Percentiles rank a stretch among this genome's conserved stretches.
phyloP scores from a whole-genome alignment of 2,329 filamentous ascomycete genomes.

The Colletotrichum shisoi region DNA sequence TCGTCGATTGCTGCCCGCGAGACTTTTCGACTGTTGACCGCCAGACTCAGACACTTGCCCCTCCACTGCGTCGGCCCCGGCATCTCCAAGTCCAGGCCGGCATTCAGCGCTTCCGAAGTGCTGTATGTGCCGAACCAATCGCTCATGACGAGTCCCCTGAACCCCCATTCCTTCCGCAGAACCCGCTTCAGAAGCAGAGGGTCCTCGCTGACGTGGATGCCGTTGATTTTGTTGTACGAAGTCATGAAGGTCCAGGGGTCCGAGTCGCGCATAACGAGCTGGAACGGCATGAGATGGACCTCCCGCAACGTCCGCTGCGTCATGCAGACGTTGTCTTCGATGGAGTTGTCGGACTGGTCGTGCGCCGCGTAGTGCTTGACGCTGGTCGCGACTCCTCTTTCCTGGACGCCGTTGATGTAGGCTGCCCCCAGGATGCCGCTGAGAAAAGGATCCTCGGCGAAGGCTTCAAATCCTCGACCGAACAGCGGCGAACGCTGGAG shows the following conservation, averaged over 20 bases:
- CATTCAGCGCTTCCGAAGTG: constrained; percentile 58
- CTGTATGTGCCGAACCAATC: constrained; percentile 67
- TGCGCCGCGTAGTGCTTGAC: constrained; percentile 57
- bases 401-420: constrained; percentile 56
- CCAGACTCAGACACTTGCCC: constrained; percentile 33
- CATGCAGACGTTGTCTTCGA: constrained; percentile 44
- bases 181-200: constrained; percentile 58
- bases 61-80: constrained; percentile 59
- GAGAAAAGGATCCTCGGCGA: constrained; percentile 58
- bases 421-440: constrained; percentile 55
- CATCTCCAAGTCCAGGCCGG: constrained; percentile 68
- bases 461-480: constrained; percentile 58
- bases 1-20: constrained; percentile 55
- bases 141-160: constrained; percentile 65
- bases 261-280: constrained; percentile 62
- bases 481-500: constrained; percentile 58
- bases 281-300: constrained; percentile 66
- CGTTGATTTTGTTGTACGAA: constrained; percentile 67
- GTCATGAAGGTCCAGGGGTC: constrained; percentile 66
- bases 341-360: constrained; percentile 40
- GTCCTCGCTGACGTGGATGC: constrained; percentile 63
- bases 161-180: constrained; percentile 65
- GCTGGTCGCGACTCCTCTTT: constrained; percentile 53
- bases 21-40: constrained; percentile 30
- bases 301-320: constrained; percentile 50